Percentiles rank a stretch among this genome's conserved stretches.
Evolutionary conservation across 208 protist species (phyloP).

Genomic region (Leishmania amazonensis): DNA sequence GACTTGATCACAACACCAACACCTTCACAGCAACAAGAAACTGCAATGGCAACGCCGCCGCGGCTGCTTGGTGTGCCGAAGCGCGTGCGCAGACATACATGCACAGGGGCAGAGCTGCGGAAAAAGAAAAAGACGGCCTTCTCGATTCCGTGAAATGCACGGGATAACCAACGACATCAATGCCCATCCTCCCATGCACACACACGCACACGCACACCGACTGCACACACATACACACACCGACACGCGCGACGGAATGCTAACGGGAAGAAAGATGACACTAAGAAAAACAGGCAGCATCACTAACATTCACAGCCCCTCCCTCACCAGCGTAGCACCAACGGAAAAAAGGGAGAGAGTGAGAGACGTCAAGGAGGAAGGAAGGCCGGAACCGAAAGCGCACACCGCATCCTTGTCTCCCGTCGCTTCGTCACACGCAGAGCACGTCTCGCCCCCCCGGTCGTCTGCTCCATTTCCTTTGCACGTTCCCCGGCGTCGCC

Average conservation of each 20-base stretch:
- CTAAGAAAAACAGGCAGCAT: not conserved
- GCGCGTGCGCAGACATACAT: not conserved
- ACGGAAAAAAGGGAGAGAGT: not conserved
- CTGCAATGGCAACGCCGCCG: not conserved
- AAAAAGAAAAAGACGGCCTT: not conserved
- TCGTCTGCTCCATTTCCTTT: not conserved
- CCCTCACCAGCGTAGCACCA: not conserved
- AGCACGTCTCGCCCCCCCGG: not conserved
- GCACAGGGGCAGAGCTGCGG: not conserved
- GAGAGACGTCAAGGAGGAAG: not conserved
- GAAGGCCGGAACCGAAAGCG: not conserved
- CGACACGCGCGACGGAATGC: not conserved
- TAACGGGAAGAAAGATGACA: not conserved
- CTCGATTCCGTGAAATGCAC: not conserved
- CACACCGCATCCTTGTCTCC: not conserved
- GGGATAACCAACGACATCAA: not conserved
- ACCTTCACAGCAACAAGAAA: not conserved
- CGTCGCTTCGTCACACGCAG: not conserved
- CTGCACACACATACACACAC: not conserved
- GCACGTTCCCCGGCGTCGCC: not conserved
- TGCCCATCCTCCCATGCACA: not conserved
- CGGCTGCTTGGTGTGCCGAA: not conserved
- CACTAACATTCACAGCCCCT: not conserved
- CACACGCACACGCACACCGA: not conserved
- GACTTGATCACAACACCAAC: not conserved